These are phyloP conservation scores for Bruguiera gymnorhiza DNA, from an alignment of 345 rosid species.

Conservation along the genomic window DNA sequence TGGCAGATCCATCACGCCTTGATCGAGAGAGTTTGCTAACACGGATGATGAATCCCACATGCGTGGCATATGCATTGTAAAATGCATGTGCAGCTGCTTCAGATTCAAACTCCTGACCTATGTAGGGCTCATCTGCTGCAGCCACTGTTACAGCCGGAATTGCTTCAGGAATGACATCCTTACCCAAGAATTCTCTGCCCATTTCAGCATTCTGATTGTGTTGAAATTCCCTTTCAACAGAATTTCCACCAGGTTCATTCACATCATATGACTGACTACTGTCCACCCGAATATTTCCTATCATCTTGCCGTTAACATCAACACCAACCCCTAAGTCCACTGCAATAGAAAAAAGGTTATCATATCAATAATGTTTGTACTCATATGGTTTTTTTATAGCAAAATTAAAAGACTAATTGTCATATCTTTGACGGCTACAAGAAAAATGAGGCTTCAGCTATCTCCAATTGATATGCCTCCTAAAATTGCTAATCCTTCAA, in stretches of 20 bases:
- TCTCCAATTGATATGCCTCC: too few relatives aligned
- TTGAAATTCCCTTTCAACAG: constrained; percentile 43
- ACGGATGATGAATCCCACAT: constrained; percentile 82
- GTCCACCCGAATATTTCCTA: constrained; percentile 44
- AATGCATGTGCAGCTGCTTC: constrained; percentile 93
- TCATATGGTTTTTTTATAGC: not conserved
- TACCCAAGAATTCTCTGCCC: constrained; percentile 37
- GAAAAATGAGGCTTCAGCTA: too few relatives aligned
- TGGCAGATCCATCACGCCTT: constrained; percentile 90
- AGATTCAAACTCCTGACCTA: constrained; percentile 90
- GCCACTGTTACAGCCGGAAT: constrained; percentile 31
- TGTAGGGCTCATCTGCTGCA: constrained; percentile 61
- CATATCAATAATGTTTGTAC: not conserved
- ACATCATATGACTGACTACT: constrained; percentile 36
- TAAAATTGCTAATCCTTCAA: too few relatives aligned
- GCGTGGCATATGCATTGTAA: constrained; percentile 83
- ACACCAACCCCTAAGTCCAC: constrained; percentile 74
- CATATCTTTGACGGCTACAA: not conserved
- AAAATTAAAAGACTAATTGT: not conserved
- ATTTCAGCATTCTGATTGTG: constrained; percentile 43
- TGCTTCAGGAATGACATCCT: constrained; percentile 29
- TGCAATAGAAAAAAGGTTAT: constrained; percentile 29
- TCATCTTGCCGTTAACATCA: constrained; percentile 47
- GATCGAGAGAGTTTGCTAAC: constrained; percentile 98
- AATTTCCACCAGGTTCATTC: constrained; percentile 45